Evolutionary conservation across 495 filamentous ascomycete species (phyloP), one percentile per base, ranked within the genome.

Genomic region (Penicillium pancosmium): DNA sequence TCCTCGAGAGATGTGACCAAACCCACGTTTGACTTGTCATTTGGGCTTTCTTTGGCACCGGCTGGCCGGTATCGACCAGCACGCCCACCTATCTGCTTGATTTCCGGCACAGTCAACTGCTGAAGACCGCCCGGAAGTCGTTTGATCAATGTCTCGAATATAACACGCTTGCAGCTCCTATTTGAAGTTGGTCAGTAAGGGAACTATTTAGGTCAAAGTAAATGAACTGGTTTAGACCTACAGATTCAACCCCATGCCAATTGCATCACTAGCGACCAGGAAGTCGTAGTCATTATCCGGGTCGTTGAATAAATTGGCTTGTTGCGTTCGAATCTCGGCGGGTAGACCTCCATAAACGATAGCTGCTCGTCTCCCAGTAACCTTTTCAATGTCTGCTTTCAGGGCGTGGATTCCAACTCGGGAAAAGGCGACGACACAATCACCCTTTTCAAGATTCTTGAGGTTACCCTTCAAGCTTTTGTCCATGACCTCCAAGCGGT

Each of bases 161-260:
- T 83, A 59, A 99, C 78, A 36, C 94, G 89, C 65, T 91, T 95
- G 75, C 94, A 88, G 68, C 91, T 92, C 72, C 86, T 89, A 52
- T 31, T 25, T 2, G n/a, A 34, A 25, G 52, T 66, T 16, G 66
- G 56, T 57, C 31, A 31, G 41, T 19, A 44, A 18, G 16, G 7
- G 16, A 1, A n/a, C 36, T n/a, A 33, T 23, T 12, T 2, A 15
- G 35, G n/a, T 50, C 10, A 52, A 33, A 33, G n/a, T 9, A 46
- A 18, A 53, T 16, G 35, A 25, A 50, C 18, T 35, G 19, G 2
- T 19, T 7, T 27, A 55, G 27, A 78, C 79, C 77, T 68, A 89
- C 76, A 99, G 68, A 72, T 99, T 99, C 33, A 99, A 75, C 1
- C 94, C 94, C 94, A 99, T 99, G 21, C 94, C 94, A 61, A 99